Evolutionary conservation across 140 eudicot genomes (phyloP).

Genomic region (Cichorium intybus): DNA sequence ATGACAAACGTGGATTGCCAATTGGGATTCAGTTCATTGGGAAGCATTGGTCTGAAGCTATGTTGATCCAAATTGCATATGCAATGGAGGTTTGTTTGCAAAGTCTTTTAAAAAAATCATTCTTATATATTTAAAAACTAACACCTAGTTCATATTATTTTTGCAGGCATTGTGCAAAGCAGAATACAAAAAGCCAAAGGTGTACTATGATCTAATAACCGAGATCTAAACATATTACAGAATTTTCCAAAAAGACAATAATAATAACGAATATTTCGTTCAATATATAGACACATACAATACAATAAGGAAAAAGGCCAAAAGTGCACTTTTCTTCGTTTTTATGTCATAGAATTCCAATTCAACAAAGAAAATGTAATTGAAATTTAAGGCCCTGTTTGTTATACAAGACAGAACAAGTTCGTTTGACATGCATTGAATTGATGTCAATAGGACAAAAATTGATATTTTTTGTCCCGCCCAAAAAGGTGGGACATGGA

Average conservation of each 20-base stretch:
- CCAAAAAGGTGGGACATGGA: too few relatives aligned
- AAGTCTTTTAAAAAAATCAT: background rate
- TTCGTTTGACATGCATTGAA: too few relatives aligned
- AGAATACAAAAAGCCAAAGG: constrained; percentile 54
- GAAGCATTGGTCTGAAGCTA: constrained; percentile 78
- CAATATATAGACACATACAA: constrained; percentile 1
- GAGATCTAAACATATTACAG: constrained; percentile 14
- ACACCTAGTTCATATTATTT: background rate
- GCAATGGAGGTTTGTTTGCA: constrained; percentile 51
- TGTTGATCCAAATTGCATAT: constrained; percentile 56
- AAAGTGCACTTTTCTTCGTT: constrained; percentile 5
- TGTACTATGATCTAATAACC: constrained; percentile 56
- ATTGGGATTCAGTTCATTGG: constrained; percentile 86
- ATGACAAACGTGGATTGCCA: constrained; percentile 70
- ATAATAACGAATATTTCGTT: background rate
- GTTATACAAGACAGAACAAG: too few relatives aligned
- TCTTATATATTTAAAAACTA: background rate
- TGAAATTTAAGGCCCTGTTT: background rate
- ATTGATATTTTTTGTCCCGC: too few relatives aligned
- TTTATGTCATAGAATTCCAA: background rate
- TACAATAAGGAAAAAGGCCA: constrained; percentile 8
- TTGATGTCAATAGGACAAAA: too few relatives aligned
- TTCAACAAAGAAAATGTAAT: background rate
- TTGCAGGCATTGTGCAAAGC: constrained; percentile 52
- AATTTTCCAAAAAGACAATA: background rate